These are phyloP conservation scores for Rhizopus delemar DNA, from an alignment of 371 early-diverging fungal genomes.

Conservation along the genomic window DNA sequence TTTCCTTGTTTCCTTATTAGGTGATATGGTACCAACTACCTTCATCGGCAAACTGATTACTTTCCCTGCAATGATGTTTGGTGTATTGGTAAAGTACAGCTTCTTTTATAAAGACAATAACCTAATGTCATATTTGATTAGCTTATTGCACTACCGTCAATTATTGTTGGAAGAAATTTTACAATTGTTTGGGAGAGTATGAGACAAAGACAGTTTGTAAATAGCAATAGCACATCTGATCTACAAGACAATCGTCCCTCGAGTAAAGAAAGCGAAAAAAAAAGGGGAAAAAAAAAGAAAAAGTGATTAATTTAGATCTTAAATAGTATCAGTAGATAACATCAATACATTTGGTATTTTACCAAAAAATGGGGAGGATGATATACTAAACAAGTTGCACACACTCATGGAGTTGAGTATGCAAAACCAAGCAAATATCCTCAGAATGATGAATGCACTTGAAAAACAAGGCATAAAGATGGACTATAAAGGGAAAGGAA, in stretches of 20 bases:
- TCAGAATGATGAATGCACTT: conserved; percentile 46
- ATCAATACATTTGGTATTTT: conserved; percentile 11
- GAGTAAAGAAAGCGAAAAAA: conserved; percentile 5
- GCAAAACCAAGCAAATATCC: conserved; percentile 60
- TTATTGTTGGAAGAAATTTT: conserved; percentile 86
- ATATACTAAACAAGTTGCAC: conserved; percentile 50
- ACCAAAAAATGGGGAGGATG: conserved; percentile 34
- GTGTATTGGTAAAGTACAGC: conserved; percentile 60
- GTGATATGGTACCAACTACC: conserved; percentile 84
- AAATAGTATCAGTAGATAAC: background rate
- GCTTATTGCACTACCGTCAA: conserved; percentile 85
- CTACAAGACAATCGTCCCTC: background rate
- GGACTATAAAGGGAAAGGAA: conserved; percentile 5
- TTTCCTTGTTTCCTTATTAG: conserved; percentile 13
- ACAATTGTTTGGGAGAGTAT: conserved; percentile 85
- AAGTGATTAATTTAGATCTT: background rate
- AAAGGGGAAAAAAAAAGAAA: conserved; percentile 6
- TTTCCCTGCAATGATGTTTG: conserved; percentile 85
- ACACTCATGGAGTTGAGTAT: conserved; percentile 47
- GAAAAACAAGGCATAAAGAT: conserved; percentile 35
- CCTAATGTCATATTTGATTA: conserved; percentile 8
- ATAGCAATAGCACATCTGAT: background rate
- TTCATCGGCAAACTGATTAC: conserved; percentile 82
- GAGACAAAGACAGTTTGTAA: conserved; percentile 39
- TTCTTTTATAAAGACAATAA: background rate